phyloP scores from a whole-genome alignment of 495 filamentous ascomycete genomes.

The Patellaria atrata region DNA sequence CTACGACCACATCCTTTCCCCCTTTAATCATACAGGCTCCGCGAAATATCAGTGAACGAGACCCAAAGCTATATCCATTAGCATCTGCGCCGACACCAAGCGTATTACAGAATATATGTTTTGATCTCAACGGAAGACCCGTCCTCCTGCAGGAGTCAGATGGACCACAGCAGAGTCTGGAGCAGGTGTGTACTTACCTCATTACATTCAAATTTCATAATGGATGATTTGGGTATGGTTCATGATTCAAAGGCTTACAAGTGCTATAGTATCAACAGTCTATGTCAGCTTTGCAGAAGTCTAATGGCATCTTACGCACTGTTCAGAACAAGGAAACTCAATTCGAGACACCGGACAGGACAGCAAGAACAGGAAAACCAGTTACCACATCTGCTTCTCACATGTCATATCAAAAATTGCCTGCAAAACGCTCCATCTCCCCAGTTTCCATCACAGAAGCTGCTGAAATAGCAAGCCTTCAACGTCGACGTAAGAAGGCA shows the following conservation, averaged over 20 bases:
- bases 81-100: constrained; percentile 63
- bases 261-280: constrained; percentile 37
- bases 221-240: too few species aligned
- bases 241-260: too few species aligned
- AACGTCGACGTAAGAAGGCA: constrained; percentile 24
- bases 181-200: constrained; percentile 35
- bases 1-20: constrained; percentile 78
- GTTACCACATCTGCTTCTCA: too few species aligned
- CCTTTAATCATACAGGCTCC: constrained; percentile 67
- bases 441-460: constrained; percentile 46
- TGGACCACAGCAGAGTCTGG: constrained; percentile 37
- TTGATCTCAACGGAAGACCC: constrained; percentile 50
- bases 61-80: constrained; percentile 80
- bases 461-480: constrained; percentile 34
- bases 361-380: constrained; percentile 6
- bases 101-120: constrained; percentile 54
- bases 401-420: constrained; percentile 1
- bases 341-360: constrained; percentile 13
- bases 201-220: not conserved
- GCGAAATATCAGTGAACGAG: constrained; percentile 55
- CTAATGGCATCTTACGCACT: constrained; percentile 42
- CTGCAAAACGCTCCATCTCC: constrained; percentile 36
- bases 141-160: constrained; percentile 56
- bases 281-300: constrained; percentile 34
- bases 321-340: constrained; percentile 25